Conservation (phyloP, 78 protist genomes). For the Dictyostelium brefeldianum region DNA sequence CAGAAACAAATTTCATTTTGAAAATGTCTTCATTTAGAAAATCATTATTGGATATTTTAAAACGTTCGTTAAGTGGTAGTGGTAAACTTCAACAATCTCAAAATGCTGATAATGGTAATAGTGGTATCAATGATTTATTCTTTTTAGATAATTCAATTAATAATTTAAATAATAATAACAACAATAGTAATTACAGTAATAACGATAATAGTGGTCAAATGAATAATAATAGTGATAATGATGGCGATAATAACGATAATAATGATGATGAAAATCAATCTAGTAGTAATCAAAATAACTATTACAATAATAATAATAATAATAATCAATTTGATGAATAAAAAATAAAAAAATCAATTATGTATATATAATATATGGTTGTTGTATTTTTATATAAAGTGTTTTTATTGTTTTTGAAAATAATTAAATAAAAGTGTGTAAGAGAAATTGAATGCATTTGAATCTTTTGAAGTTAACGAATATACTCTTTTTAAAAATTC, state of each 20-base stretch:
- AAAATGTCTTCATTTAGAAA: constrained; percentile 58
- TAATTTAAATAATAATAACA: background rate
- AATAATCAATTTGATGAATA: background rate
- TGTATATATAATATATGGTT: too few relatives aligned
- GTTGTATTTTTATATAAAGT: too few relatives aligned
- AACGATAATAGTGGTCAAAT: background rate
- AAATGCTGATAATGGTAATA: too few relatives aligned
- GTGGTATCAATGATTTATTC: too few relatives aligned
- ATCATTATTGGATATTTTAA: constrained; percentile 30
- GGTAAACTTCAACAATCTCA: too few relatives aligned
- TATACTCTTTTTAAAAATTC: too few relatives aligned
- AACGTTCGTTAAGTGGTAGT: background rate
- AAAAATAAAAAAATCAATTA: too few relatives aligned
- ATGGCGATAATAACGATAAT: background rate
- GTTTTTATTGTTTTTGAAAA: too few relatives aligned
- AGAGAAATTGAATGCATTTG: too few relatives aligned
- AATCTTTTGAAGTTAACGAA: too few relatives aligned
- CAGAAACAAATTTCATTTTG: constrained; percentile 10
- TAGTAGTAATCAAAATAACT: background rate
- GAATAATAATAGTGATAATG: background rate
- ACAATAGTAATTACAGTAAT: background rate
- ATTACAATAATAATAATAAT: background rate
- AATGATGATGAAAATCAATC: too few relatives aligned
- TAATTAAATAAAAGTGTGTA: too few relatives aligned
- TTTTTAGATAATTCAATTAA: background rate